These are phyloP conservation scores for Capsella bursapastoris DNA, from an alignment of 345 rosid genomes.

Conservation along the genomic window DNA sequence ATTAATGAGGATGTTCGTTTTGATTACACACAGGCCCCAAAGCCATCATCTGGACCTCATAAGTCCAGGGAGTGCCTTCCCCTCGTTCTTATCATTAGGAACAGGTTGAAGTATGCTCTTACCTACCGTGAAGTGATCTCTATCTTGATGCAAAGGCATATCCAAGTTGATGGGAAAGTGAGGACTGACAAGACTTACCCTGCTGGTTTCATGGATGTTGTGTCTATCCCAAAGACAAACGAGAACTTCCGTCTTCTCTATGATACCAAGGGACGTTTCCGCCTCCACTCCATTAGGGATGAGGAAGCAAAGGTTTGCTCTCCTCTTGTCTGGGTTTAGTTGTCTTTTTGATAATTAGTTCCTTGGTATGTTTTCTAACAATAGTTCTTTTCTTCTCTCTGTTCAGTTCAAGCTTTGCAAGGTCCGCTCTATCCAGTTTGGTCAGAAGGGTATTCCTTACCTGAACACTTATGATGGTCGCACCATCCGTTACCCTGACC, in stretches of 20 bases:
- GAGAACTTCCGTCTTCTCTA: conserved; percentile 49
- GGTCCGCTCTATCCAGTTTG: conserved; percentile 43
- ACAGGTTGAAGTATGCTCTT: conserved; percentile 61
- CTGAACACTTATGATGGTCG: conserved; percentile 46
- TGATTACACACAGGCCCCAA: conserved; percentile 41
- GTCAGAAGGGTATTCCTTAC: conserved; percentile 40
- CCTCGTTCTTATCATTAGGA: conserved; percentile 50
- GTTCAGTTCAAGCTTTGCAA: conserved; percentile 47
- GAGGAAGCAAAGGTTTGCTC: conserved; percentile 40
- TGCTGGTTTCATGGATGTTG: conserved; percentile 49
- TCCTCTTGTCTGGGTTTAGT: background rate
- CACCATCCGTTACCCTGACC: conserved; percentile 46
- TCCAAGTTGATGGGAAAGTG: conserved; percentile 45
- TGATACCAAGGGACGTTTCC: conserved; percentile 49
- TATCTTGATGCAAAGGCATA: conserved; percentile 47
- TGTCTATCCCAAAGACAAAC: conserved; percentile 44
- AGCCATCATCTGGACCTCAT: conserved; percentile 48
- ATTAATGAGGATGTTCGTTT: background rate
- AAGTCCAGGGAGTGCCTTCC: conserved; percentile 52
- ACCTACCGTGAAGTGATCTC: conserved; percentile 57
- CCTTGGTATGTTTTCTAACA: background rate
- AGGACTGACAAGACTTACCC: conserved; percentile 48
- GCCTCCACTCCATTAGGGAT: conserved; percentile 44
- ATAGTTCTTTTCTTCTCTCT: background rate
- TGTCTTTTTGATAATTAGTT: background rate